These are phyloP conservation scores for Candida sonorensis DNA, from an alignment of 805 yeast species.

Conservation along the genomic window DNA sequence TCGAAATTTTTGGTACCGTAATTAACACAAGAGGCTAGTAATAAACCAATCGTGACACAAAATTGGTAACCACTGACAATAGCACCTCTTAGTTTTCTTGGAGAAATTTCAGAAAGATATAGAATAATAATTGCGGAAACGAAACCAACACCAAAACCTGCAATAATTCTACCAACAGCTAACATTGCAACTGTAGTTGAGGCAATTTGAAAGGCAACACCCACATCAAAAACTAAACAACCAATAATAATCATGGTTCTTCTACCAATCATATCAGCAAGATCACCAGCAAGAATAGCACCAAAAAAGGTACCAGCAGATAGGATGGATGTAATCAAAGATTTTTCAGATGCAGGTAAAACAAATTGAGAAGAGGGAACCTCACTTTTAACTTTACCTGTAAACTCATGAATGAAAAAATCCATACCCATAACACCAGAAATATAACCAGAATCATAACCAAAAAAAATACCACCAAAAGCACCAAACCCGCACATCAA, in stretches of 20 bases:
- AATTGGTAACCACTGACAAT: conserved; percentile 67
- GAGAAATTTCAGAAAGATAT: conserved; percentile 75
- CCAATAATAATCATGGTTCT: conserved; percentile 39
- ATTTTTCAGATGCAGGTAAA: conserved; percentile 25
- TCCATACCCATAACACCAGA: conserved; percentile 62
- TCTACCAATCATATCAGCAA: conserved; percentile 40
- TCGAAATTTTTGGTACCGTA: conserved; percentile 54
- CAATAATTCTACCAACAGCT: conserved; percentile 63
- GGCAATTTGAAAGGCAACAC: conserved; percentile 42
- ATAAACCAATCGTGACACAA: conserved; percentile 60
- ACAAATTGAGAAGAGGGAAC: conserved; percentile 13
- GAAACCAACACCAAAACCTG: conserved; percentile 76
- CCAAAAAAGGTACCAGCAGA: conserved; percentile 70
- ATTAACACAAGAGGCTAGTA: conserved; percentile 63
- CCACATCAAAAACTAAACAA: conserved; percentile 38
- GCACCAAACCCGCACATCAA: conserved; percentile 52
- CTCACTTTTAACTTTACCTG: conserved; percentile 16
- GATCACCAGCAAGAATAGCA: conserved; percentile 53
- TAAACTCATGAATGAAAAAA: conserved; percentile 30
- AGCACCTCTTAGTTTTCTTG: conserved; percentile 73
- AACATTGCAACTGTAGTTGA: conserved; percentile 41
- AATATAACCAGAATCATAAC: conserved; percentile 65
- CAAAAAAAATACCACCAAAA: conserved; percentile 60
- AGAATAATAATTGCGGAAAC: conserved; percentile 72
- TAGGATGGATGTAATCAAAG: conserved; percentile 57